Conservation (phyloP, 2,329 filamentous ascomycete species). For the Leptographium wingfieldii region DNA sequence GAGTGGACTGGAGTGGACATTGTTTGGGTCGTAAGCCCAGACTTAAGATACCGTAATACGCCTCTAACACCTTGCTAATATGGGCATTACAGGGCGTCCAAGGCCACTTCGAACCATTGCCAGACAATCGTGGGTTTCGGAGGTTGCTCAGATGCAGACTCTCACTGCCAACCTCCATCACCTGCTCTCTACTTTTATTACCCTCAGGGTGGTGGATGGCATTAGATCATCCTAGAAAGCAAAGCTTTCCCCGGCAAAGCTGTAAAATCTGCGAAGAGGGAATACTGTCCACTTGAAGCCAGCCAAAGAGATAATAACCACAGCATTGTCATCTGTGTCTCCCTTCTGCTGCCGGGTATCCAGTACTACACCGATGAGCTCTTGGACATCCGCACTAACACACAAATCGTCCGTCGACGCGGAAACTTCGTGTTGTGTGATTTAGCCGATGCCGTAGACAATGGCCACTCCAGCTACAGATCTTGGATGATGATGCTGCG, state of each 20-base stretch:
- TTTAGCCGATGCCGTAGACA: constrained; percentile 55
- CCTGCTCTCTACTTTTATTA: constrained; percentile 75
- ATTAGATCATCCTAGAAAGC: constrained; percentile 77
- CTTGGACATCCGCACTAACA: constrained; percentile 73
- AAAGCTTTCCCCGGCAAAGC: constrained; percentile 83
- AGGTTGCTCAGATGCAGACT: constrained; percentile 83
- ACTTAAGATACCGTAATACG: constrained; percentile 44
- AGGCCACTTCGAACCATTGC: constrained; percentile 64
- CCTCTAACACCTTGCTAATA: constrained; percentile 60
- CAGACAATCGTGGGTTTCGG: constrained; percentile 58
- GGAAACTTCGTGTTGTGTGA: constrained; percentile 49
- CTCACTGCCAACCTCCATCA: constrained; percentile 73
- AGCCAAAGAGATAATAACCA: not conserved
- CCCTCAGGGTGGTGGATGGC: constrained; percentile 42
- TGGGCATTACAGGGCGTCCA: constrained; percentile 79
- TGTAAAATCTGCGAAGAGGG: constrained; percentile 19
- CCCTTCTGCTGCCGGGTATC: constrained; percentile 67
- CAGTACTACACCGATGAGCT: constrained; percentile 89
- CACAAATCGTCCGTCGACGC: constrained; percentile 52
- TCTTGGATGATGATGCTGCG: constrained; percentile 86
- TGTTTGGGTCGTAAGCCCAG: constrained; percentile 76
- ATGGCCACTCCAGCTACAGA: constrained; percentile 65
- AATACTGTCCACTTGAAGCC: not conserved
- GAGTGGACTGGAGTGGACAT: constrained; percentile 51
- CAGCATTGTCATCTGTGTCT: constrained; percentile 56